phyloP scores from a whole-genome alignment of 208 protist genomes.

The Sergeia podlipaevii region DNA sequence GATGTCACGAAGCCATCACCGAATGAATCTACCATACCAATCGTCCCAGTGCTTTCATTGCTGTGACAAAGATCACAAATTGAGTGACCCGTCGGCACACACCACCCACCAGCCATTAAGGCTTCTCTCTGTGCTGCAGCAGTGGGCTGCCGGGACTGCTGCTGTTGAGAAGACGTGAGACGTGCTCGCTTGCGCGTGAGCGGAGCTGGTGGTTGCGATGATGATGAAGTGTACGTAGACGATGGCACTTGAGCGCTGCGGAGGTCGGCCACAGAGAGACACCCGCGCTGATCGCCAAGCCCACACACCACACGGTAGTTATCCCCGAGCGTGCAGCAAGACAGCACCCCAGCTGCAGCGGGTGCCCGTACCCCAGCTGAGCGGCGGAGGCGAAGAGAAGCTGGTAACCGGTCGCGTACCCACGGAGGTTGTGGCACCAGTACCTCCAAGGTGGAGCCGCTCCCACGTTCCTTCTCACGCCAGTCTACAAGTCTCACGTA shows the following conservation, averaged over 20 bases:
- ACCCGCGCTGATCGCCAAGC: slow-evolving; percentile 41
- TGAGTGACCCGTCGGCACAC: slow-evolving; percentile 28
- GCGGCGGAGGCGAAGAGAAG: slow-evolving; percentile 1
- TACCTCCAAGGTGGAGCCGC: not conserved
- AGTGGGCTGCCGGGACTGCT: not conserved
- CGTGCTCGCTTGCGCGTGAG: not conserved
- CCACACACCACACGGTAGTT: slow-evolving; percentile 63
- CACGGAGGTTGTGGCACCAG: slow-evolving; percentile 37
- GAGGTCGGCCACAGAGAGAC: slow-evolving; percentile 60
- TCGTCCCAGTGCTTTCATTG: slow-evolving; percentile 15
- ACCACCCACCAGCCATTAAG: slow-evolving; percentile 11
- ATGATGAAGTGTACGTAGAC: slow-evolving; percentile 1
- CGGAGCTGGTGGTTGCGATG: not conserved
- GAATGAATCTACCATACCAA: slow-evolving; percentile 55
- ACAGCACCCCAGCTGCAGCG: slow-evolving; percentile 45
- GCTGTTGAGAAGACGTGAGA: too few relatives aligned
- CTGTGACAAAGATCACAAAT: slow-evolving; percentile 40
- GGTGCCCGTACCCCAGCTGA: too few relatives aligned
- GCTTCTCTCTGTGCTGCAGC: slow-evolving; percentile 9
- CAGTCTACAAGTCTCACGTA: slow-evolving; percentile 56
- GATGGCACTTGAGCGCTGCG: slow-evolving; percentile 16
- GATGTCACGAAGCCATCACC: slow-evolving; percentile 24
- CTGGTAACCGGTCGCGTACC: slow-evolving; percentile 12
- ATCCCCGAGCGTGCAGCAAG: slow-evolving; percentile 47
- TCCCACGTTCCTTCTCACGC: slow-evolving; percentile 18